These are phyloP conservation scores for Xerocomus potaroensis DNA, from an alignment of 768 basidiomycete genomes.

Conservation along the genomic window DNA sequence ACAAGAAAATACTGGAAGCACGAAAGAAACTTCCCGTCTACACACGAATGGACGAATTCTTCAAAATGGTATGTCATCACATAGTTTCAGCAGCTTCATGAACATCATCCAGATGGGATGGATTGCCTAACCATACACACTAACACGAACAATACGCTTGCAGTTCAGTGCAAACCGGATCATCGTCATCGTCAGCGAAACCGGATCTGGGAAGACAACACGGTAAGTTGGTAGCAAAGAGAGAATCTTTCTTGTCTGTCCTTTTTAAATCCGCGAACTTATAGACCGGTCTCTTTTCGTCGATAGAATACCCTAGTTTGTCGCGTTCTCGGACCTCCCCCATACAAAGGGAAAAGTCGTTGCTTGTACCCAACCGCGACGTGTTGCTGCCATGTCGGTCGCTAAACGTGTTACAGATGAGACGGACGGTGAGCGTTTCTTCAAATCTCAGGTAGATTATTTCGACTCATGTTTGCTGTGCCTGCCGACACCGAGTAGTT, in stretches of 20 bases:
- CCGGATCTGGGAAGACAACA: constrained; percentile 55
- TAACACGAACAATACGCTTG: background rate
- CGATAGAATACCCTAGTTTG: constrained; percentile 91
- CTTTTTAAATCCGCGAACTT: constrained; percentile 18
- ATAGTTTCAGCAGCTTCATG: too few species aligned
- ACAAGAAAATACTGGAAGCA: constrained; percentile 79
- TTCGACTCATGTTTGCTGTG: background rate
- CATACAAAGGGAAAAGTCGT: constrained; percentile 88
- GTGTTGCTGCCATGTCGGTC: constrained; percentile 97
- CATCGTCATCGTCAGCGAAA: constrained; percentile 73
- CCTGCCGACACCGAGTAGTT: constrained; percentile 44
- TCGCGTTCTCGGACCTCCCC: constrained; percentile 88
- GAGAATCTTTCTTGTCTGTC: constrained; percentile 19
- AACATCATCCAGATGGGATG: too few species aligned
- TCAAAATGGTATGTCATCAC: too few species aligned
- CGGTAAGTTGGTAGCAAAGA: constrained; percentile 55
- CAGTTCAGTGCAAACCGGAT: constrained; percentile 57
- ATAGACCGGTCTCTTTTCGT: constrained; percentile 29
- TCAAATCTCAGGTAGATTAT: background rate
- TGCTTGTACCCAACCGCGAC: constrained; percentile 93
- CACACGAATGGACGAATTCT: constrained; percentile 90
- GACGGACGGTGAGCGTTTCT: constrained; percentile 81
- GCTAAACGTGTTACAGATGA: constrained; percentile 98
- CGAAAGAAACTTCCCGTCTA: constrained; percentile 91
- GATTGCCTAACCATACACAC: too few species aligned